Percentiles rank a stretch among this genome's conserved stretches.
These are phyloP conservation scores for Camellia oleifera DNA, from an alignment of 179 eudicot genomes.

Conservation along the genomic window DNA sequence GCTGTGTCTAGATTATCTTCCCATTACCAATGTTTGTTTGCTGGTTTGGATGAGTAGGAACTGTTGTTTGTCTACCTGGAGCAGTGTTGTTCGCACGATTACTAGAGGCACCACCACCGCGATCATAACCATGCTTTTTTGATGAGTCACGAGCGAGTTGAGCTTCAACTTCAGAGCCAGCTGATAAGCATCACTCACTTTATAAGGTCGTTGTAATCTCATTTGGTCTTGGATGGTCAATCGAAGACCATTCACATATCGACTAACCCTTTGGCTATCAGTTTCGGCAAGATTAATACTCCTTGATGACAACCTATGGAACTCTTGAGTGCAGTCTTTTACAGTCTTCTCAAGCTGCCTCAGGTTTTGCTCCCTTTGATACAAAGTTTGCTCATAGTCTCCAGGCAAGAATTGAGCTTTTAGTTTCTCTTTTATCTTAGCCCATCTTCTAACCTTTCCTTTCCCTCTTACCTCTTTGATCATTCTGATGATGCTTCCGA, in stretches of 20 bases:
- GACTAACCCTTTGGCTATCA: neutral
- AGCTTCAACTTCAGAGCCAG: no score
- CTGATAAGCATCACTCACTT: no score
- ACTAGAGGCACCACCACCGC: neutral
- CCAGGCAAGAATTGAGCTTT: neutral
- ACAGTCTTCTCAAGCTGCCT: neutral
- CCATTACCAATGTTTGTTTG: neutral
- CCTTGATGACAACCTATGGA: no score
- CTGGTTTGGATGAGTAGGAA: neutral
- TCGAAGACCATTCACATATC: neutral
- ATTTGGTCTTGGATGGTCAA: neutral
- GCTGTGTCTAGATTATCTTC: neutral
- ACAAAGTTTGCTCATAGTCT: neutral
- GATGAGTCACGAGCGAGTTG: neutral
- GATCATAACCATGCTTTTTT: neutral
- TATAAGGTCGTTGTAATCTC: neutral
- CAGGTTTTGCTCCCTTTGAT: neutral
- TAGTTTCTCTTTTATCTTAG: neutral
- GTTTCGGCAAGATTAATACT: neutral
- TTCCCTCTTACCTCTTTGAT: neutral
- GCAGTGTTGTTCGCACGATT: neutral
- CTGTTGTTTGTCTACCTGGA: neutral
- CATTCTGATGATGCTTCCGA: slow-evolving; percentile 11
- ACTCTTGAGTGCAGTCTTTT: neutral
- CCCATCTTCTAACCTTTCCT: neutral